Conservation (phyloP, 257 asterid species). For the Rehmannia glutinosa region DNA sequence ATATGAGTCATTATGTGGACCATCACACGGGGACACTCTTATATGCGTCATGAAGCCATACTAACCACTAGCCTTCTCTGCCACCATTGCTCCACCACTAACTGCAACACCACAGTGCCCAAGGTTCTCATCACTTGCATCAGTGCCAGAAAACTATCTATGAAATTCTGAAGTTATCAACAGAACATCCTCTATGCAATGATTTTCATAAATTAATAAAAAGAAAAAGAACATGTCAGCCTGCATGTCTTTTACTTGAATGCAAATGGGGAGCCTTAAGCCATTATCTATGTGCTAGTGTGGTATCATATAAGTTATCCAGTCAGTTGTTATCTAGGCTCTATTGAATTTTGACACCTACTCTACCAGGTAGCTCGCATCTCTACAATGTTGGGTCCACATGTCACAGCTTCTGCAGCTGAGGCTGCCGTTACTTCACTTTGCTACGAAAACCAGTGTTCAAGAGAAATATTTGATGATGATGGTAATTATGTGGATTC, state of each 20-base stretch:
- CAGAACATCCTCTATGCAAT: not conserved
- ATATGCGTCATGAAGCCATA: not conserved
- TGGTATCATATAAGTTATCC: not conserved
- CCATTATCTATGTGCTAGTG: not conserved
- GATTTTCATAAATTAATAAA: not conserved
- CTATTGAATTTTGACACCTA: constrained; percentile 17
- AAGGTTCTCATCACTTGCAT: too few relatives aligned
- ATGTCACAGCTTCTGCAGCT: constrained; percentile 69
- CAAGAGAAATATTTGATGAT: constrained; percentile 67
- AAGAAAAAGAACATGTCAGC: not conserved
- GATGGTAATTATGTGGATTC: constrained; percentile 30
- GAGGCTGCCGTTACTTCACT: constrained; percentile 91
- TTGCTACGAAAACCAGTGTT: constrained; percentile 84
- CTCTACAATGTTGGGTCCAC: constrained; percentile 70
- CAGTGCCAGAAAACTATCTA: too few relatives aligned
- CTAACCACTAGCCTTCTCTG: too few relatives aligned
- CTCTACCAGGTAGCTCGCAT: constrained; percentile 64
- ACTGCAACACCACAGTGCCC: too few relatives aligned
- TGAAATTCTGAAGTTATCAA: not conserved
- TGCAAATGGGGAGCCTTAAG: not conserved
- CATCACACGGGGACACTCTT: not conserved
- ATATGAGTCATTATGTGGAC: not conserved
- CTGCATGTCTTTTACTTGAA: not conserved
- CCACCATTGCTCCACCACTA: too few relatives aligned
- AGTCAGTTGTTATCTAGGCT: not conserved